A percentile compares a stretch with the other conserved stretches of the same genome.
Evolutionary conservation across 208 protist species (phyloP).

Genomic region (Leishmania arabica): DNA sequence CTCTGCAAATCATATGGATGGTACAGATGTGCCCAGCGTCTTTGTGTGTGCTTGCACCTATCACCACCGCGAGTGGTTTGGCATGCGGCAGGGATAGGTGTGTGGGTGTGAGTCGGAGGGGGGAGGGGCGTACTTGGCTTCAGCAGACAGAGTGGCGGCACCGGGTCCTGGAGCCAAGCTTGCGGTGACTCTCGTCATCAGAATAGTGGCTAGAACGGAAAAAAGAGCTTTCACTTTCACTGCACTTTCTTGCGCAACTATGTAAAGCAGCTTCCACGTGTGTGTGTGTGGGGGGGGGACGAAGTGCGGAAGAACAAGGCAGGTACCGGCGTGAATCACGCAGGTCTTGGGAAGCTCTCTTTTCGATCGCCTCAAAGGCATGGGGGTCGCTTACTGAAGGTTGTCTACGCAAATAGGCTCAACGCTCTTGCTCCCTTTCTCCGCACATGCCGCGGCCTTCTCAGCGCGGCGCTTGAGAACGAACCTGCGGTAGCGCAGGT

Average conservation of each 20-base stretch:
- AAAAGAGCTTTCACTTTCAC: not conserved
- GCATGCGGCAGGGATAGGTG: not conserved
- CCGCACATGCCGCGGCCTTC: not conserved
- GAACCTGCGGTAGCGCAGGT: slow-evolving; percentile 59
- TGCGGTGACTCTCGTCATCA: not conserved
- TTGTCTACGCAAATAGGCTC: not conserved
- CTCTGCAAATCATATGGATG: not conserved
- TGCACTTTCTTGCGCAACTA: too few relatives aligned
- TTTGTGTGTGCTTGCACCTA: not conserved
- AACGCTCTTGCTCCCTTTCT: not conserved
- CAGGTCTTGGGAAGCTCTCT: not conserved
- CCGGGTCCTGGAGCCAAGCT: too few relatives aligned
- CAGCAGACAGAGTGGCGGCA: not conserved
- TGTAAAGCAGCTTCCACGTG: not conserved
- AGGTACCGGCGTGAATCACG: too few relatives aligned
- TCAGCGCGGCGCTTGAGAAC: slow-evolving; percentile 29
- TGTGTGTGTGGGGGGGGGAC: too few relatives aligned
- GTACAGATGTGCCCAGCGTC: not conserved
- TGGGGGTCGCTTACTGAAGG: not conserved
- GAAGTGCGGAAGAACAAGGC: not conserved
- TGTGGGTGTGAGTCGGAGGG: too few relatives aligned
- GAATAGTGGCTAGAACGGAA: not conserved
- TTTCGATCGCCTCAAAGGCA: not conserved
- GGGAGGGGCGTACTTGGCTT: not conserved
- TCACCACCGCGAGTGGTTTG: not conserved